Evolutionary conservation across 768 basidiomycete genomes (phyloP), one percentile per base, ranked within the genome.

Genomic region (Leccinum disarticulatum): DNA sequence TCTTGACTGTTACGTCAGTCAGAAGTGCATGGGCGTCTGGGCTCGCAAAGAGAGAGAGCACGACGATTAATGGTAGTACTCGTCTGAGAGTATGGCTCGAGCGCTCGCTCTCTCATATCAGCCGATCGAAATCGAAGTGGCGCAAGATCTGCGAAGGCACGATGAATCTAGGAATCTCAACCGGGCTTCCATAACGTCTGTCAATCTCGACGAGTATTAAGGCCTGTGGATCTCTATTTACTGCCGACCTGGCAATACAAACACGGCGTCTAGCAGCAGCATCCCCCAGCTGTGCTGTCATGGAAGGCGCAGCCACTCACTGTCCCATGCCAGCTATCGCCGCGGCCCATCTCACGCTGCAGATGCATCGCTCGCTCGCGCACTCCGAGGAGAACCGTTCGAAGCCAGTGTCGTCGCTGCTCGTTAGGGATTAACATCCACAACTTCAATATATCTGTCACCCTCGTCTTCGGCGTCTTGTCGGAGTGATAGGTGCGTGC

Each of bases 381-480:
- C 43, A 28, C 60, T 66, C 70, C 70, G 70, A 71, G 70, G 70
- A 70, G 67, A 57, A 63, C 46, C 59, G n/a, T 52, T 49, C 64
- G 54, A 56, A 63, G 31, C 43, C 51, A 49, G 36, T 33, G 48
- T 58, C 55, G 56, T 49, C 31, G 27, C 30, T 38, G 27, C 43
- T 54, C 46, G 30, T 41, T 49, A 60, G 57, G 59, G 68, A 69
- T 69, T 69, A 70, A 70, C 66, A 55, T 69, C 63, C 38, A 63
- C 58, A 5, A 35, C 57, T 52, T 52, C 60, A 54, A 55, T 61
- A 47, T 49, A 60, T 58, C 55, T 58, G 56, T 50, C 54, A 58
- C 9, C 22, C 41, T 55, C 15, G 54, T 35, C 59, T 60, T 59
- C 57, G 55, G 48, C 43, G 43, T 61, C 56, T 51, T 19, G 57